Evolutionary conservation across 176 grass and related monocot genomes (phyloP).

Genomic region (Microstegium vimineum): DNA sequence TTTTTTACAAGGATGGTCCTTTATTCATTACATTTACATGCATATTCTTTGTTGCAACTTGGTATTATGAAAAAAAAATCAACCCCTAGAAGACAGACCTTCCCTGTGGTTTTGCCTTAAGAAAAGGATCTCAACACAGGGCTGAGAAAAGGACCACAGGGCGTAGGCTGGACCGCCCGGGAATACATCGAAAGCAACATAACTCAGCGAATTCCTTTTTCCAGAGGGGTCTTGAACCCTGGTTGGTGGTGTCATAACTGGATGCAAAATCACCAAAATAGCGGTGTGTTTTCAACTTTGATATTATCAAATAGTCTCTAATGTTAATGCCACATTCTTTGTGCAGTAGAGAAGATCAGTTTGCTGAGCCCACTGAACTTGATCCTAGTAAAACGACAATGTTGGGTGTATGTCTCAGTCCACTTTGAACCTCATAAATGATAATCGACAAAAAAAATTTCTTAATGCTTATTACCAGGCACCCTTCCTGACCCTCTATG

Average conservation of each 20-base stretch:
- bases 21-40: not conserved
- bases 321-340: conserved; percentile 23
- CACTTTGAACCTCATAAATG: conserved; percentile 22
- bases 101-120: not conserved
- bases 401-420: conserved; percentile 34
- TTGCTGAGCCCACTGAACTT: conserved; percentile 45
- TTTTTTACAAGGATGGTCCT: not conserved
- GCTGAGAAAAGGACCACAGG: not conserved
- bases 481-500: not conserved
- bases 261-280: not conserved
- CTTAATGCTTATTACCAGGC: conserved; percentile 3
- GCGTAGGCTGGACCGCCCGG: too few species aligned
- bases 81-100: not conserved
- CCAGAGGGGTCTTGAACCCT: not conserved
- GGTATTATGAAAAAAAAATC: not conserved
- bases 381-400: conserved; percentile 29
- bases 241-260: not conserved
- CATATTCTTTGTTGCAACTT: not conserved
- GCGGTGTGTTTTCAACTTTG: not conserved
- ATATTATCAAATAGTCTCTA: conserved; percentile 9
- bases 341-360: conserved; percentile 54
- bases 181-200: not conserved
- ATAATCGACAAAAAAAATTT: conserved; percentile 2
- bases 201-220: not conserved
- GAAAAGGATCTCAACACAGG: not conserved